Evolutionary conservation across 2,329 filamentous ascomycete species (phyloP), one percentile per base, ranked within the genome.

Genomic region (Sporothrix mexicana): DNA sequence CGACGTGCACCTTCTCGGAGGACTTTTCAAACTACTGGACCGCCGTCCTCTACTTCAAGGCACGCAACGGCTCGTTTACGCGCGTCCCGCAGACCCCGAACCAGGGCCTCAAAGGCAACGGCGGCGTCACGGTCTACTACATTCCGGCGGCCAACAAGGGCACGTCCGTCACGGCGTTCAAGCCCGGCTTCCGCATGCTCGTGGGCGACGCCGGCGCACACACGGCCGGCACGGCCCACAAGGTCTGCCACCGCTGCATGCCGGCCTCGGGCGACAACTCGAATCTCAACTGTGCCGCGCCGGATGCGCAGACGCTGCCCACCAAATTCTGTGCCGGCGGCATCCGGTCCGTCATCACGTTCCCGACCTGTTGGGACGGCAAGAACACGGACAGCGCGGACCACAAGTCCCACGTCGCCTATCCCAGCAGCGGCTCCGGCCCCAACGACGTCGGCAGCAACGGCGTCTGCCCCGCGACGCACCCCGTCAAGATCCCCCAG

Each of bases 301-400:
- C 85, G 45, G 86, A 85, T 82, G 80, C 81, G 43, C 77, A 74
- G 85, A 86, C 78, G 85, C 85, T 4, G 84, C 86, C 69, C 84
- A 82, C 51, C 85, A 86, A 72, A 84, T 85, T 72, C 77, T 62
- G 62, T 57, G 68, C 17, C 3, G 43, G 45, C 72, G 76, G 77
- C 62, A 77, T 81, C 59, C 80, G 83, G 78, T 81, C 83, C 43
- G 83, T 82, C 55, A 81, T 83, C 73, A 81, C 82, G 15, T 85
- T 85, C 79, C 84, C 84, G 13, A 82, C 80, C 20, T 78, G 74
- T 51, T 88, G 86, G 86, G 81, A 88, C 73, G 86, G 86, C 49
- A 80, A 80, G 57, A 80, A 85, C 74, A 75, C 84, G 57, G 84
- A 87, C 76, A 79, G 81, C 3, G 69, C 80, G 0, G 81, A 87